Evolutionary conservation across 2,329 filamentous ascomycete genomes (phyloP).

Genomic region (Cercospora sesami): DNA sequence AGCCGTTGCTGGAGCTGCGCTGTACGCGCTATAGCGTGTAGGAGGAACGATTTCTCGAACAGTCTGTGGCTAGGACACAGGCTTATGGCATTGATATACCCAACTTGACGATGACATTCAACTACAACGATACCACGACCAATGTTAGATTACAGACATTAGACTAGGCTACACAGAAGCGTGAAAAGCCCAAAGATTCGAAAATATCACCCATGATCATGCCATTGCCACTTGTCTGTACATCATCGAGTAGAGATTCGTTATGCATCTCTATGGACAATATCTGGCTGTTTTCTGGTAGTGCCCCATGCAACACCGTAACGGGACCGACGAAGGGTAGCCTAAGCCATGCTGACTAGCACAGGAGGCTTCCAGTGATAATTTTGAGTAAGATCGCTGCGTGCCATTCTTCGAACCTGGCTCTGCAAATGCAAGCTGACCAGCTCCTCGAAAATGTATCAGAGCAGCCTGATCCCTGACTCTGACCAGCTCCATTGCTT

Average conservation of each 20-base stretch:
- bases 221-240: neutral
- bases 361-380: neutral
- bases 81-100: neutral
- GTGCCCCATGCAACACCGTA: neutral
- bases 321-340: neutral
- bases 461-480: too few species aligned
- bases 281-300: neutral
- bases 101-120: neutral
- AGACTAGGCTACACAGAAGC: neutral
- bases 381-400: neutral
- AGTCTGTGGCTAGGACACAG: too few species aligned
- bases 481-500: too few species aligned
- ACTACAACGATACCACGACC: neutral
- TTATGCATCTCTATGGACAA: neutral
- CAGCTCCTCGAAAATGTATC: neutral
- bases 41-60: neutral
- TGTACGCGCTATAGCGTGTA: constrained; percentile 7
- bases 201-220: neutral
- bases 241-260: neutral
- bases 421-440: neutral
- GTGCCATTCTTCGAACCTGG: neutral
- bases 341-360: neutral
- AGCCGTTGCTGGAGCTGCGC: constrained; percentile 16
- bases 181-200: neutral
- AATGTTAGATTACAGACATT: neutral